Conservation (phyloP, 768 basidiomycete species). For the Lyophyllum shimeji region DNA sequence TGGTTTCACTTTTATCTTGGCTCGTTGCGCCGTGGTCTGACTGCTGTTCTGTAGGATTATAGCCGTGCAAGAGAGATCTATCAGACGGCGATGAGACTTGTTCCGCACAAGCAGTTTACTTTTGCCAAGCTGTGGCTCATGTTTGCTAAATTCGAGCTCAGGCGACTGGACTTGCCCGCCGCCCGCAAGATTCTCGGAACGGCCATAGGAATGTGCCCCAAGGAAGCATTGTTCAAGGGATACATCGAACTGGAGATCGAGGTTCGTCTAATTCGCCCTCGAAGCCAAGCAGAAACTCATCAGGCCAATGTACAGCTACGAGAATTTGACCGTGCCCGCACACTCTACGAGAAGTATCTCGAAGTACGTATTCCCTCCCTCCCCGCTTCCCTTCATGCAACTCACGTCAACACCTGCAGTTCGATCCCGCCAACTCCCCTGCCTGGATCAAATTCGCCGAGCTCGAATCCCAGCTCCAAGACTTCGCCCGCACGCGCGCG, state of each 20-base stretch:
- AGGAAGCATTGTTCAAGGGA: conserved; percentile 92
- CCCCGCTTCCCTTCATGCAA: neutral
- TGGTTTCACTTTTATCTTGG: conserved; percentile 13
- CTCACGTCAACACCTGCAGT: conserved; percentile 37
- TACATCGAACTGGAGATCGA: conserved; percentile 95
- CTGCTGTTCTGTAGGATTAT: conserved; percentile 58
- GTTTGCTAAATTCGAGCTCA: conserved; percentile 90
- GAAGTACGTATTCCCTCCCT: conserved; percentile 52
- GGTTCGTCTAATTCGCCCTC: conserved; percentile 37
- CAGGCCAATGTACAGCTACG: conserved; percentile 53
- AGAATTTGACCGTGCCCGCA: conserved; percentile 93
- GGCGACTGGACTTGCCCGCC: conserved; percentile 75
- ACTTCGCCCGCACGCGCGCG: conserved; percentile 84
- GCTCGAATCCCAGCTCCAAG: conserved; percentile 84
- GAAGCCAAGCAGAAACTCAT: neutral
- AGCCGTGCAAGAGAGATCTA: conserved; percentile 87
- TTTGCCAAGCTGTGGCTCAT: conserved; percentile 96
- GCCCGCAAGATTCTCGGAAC: conserved; percentile 90
- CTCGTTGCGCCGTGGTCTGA: neutral
- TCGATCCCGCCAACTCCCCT: conserved; percentile 85
- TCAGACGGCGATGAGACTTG: conserved; percentile 82
- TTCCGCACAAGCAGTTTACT: conserved; percentile 96
- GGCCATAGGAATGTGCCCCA: conserved; percentile 94
- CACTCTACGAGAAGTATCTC: conserved; percentile 90
- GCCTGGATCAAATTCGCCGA: conserved; percentile 98